These are phyloP conservation scores for Taphrina populina DNA, from an alignment of 1,139 yeast genomes.

Conservation along the genomic window DNA sequence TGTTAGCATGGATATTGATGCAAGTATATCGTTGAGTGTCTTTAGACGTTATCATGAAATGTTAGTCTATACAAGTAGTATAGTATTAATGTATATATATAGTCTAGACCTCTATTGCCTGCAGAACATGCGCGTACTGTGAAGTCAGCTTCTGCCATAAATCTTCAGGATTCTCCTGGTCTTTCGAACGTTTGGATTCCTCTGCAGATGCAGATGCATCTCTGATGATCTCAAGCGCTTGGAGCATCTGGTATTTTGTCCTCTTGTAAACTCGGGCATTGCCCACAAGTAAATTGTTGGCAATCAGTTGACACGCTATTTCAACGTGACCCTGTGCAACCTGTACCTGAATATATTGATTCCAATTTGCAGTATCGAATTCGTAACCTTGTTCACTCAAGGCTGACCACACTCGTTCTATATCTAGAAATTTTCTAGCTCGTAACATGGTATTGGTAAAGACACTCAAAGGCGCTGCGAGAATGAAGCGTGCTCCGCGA, in stretches of 20 bases:
- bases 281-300: conserved; percentile 1
- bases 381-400: conserved; percentile 24
- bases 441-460: conserved; percentile 12
- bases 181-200: too few species aligned
- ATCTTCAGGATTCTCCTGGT: too few species aligned
- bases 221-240: conserved; percentile 49
- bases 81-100: too few species aligned
- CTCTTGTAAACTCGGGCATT: conserved; percentile 4
- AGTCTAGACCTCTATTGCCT: too few species aligned
- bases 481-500: conserved; percentile 19
- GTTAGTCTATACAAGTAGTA: too few species aligned
- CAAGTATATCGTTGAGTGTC: too few species aligned
- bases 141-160: too few species aligned
- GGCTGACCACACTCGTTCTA: conserved; percentile 27
- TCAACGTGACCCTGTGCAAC: conserved; percentile 17
- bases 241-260: conserved; percentile 2
- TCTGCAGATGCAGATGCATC: too few species aligned
- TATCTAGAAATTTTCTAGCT: conserved; percentile 3
- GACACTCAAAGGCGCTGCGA: conserved; percentile 14
- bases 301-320: background rate
- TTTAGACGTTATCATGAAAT: too few species aligned
- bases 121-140: too few species aligned
- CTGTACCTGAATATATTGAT: conserved; percentile 17
- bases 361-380: conserved; percentile 25
- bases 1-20: too few species aligned